Conservation (phyloP, 2,329 filamentous ascomycete species). For the Neonectria faginata region DNA sequence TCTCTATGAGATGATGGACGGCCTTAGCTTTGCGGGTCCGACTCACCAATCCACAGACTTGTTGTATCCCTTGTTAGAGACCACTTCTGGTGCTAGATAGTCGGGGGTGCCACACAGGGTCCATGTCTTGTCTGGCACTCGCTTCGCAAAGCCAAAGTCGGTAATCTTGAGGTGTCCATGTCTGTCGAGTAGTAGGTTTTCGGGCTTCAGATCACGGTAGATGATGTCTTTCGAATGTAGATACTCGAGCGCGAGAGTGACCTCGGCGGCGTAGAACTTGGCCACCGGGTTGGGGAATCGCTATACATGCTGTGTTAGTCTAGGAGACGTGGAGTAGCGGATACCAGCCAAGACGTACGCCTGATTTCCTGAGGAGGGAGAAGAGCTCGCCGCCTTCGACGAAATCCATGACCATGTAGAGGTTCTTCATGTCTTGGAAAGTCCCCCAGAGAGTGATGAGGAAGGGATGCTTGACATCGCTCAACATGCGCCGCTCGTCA, state of each 20-base stretch:
- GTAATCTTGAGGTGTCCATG: slow-evolving; percentile 97
- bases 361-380: slow-evolving; percentile 92
- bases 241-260: slow-evolving; percentile 95
- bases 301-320: slow-evolving; percentile 59
- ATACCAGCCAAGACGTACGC: slow-evolving; percentile 64
- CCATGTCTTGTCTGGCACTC: slow-evolving; percentile 99
- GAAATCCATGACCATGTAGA: slow-evolving; percentile 99
- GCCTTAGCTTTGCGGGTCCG: background rate
- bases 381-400: slow-evolving; percentile 98
- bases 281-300: slow-evolving; percentile 98
- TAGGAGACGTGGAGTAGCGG: background rate
- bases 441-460: slow-evolving; percentile 98
- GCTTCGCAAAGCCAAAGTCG: slow-evolving; percentile 98
- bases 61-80: slow-evolving; percentile 99
- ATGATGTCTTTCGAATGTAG: slow-evolving; percentile 96
- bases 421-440: slow-evolving; percentile 92
- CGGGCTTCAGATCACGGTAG: slow-evolving; percentile 96
- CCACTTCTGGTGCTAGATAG: slow-evolving; percentile 96
- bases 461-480: slow-evolving; percentile 97
- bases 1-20: background rate
- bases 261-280: slow-evolving; percentile 98
- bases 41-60: slow-evolving; percentile 98
- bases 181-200: slow-evolving; percentile 90
- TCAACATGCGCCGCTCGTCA: slow-evolving; percentile 94
- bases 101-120: slow-evolving; percentile 97